A percentile compares a stretch with the other conserved stretches of the same genome.
phyloP scores from a whole-genome alignment of 331 rosid species.

The Rosa hybrid region DNA sequence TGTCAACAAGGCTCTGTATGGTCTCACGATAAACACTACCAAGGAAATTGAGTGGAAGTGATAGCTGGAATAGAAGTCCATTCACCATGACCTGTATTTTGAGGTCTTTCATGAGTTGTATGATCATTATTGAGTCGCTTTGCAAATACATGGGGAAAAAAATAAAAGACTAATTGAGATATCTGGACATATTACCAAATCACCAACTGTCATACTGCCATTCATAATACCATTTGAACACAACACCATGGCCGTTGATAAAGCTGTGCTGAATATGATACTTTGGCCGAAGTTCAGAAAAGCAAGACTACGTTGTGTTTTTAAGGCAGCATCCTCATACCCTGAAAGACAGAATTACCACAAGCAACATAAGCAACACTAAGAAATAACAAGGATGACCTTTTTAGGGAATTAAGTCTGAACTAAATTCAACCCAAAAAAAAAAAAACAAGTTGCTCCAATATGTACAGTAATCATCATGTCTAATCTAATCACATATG shows the following conservation, averaged over 20 bases:
- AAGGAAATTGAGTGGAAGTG: conserved; percentile 96
- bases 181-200: conserved; percentile 68
- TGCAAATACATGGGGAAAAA: background rate
- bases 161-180: background rate
- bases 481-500: background rate
- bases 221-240: conserved; percentile 83
- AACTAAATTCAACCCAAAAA: background rate
- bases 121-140: conserved; percentile 15
- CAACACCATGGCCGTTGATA: conserved; percentile 95
- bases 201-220: conserved; percentile 93
- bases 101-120: conserved; percentile 25
- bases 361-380: conserved; percentile 31
- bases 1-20: conserved; percentile 93
- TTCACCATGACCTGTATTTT: conserved; percentile 90
- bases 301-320: conserved; percentile 93
- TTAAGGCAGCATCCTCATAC: conserved; percentile 95
- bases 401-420: conserved; percentile 9
- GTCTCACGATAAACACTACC: conserved; percentile 99
- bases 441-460: background rate
- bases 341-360: conserved; percentile 45
- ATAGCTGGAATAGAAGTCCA: conserved; percentile 97
- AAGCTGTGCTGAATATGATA: conserved; percentile 86
- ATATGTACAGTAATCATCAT: background rate
- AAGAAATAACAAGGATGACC: conserved; percentile 10
- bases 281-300: conserved; percentile 90